phyloP scores from a whole-genome alignment of 2,329 filamentous ascomycete species.

The Phoma sp. region DNA sequence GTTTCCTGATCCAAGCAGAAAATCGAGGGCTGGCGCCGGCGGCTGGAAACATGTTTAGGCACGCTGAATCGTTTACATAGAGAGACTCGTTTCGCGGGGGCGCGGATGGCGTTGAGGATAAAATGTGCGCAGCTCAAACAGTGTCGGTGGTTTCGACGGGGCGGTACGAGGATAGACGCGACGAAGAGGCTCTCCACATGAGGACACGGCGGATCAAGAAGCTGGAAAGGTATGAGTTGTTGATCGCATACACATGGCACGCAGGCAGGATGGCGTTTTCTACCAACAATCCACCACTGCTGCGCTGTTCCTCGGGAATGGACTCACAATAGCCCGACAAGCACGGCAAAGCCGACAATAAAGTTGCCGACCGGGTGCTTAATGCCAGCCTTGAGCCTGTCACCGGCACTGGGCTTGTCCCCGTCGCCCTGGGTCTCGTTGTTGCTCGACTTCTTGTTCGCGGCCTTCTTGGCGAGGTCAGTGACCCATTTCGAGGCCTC shows the following conservation, averaged over 20 bases:
- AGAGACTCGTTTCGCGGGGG: too few relatives aligned
- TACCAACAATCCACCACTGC: too few relatives aligned
- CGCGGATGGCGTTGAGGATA: too few relatives aligned
- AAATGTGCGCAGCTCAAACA: conserved; percentile 15
- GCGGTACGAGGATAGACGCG: conserved; percentile 22
- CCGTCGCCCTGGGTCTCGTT: conserved; percentile 11
- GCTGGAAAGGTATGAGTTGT: conserved; percentile 27
- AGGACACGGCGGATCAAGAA: conserved; percentile 28
- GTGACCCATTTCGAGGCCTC: conserved; percentile 34
- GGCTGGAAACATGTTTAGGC: too few relatives aligned
- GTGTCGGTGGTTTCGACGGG: conserved; percentile 26
- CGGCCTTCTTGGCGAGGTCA: conserved; percentile 26
- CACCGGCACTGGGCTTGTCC: conserved; percentile 22
- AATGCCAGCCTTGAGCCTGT: conserved; percentile 29
- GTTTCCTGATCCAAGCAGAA: too few relatives aligned
- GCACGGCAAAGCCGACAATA: conserved; percentile 22
- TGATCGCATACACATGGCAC: conserved; percentile 1
- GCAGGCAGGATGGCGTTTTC: neutral
- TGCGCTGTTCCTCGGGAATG: neutral
- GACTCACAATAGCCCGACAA: conserved; percentile 33
- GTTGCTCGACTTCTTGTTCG: conserved; percentile 14
- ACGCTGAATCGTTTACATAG: too few relatives aligned
- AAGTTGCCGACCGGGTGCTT: conserved; percentile 32
- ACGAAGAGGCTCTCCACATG: conserved; percentile 27
- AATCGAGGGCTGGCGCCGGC: too few relatives aligned